These are phyloP conservation scores for Wallacemonas sp. DNA, from an alignment of 208 protist genomes.

Conservation along the genomic window DNA sequence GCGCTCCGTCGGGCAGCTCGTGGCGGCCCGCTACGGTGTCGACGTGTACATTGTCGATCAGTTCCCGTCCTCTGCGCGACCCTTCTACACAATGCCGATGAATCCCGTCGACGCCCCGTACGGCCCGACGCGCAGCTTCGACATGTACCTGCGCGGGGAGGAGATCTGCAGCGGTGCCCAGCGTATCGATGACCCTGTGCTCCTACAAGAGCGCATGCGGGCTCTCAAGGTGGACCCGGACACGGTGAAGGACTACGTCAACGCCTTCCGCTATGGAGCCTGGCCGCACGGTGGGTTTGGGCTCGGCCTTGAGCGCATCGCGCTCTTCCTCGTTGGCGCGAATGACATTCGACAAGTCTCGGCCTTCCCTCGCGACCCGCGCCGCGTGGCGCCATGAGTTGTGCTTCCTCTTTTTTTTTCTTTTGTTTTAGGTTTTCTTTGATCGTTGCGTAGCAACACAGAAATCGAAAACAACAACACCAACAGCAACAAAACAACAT, in stretches of 20 bases:
- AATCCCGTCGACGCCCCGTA: slow-evolving; percentile 3
- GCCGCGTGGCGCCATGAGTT: slow-evolving; percentile 93
- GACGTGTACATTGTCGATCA: slow-evolving; percentile 99
- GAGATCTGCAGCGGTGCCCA: slow-evolving; percentile 99
- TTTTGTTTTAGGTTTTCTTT: neutral
- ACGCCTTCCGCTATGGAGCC: slow-evolving; percentile 97
- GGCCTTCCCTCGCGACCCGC: slow-evolving; percentile 98
- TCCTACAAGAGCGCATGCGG: slow-evolving; percentile 80
- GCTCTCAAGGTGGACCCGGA: slow-evolving; percentile 37
- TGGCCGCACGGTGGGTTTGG: slow-evolving; percentile 98
- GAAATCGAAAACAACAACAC: too few species aligned
- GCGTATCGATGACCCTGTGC: slow-evolving; percentile 94
- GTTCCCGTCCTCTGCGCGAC: slow-evolving; percentile 94
- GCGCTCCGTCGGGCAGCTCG: slow-evolving; percentile 91
- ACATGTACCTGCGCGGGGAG: slow-evolving; percentile 99
- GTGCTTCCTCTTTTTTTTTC: neutral
- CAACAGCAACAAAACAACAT: neutral
- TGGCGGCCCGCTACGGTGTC: slow-evolving; percentile 96
- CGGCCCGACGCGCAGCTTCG: slow-evolving; percentile 89
- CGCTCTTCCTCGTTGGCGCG: slow-evolving; percentile 96
- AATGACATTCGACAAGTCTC: slow-evolving; percentile 97
- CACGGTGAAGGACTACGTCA: slow-evolving; percentile 94
- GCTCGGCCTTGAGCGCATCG: slow-evolving; percentile 98
- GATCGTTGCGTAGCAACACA: too few species aligned
- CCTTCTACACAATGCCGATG: slow-evolving; percentile 99